Percentiles rank a stretch among this genome's conserved stretches.
phyloP scores from a whole-genome alignment of 192 early-diverging fungal genomes.

The Coemansia asiatica region DNA sequence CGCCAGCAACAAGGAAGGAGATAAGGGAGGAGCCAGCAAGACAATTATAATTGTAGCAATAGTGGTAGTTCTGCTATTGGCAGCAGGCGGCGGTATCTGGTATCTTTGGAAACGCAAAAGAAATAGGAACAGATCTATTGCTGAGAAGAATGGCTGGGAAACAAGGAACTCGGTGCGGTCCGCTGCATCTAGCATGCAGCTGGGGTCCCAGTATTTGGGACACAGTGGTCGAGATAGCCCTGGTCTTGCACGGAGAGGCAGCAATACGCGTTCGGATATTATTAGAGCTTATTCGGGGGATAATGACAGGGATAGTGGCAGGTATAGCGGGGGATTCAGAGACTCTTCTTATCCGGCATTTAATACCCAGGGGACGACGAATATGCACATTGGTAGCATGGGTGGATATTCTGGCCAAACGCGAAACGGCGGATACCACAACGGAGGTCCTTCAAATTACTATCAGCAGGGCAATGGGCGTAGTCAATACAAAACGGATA shows the following conservation, averaged over 20 bases:
- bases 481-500: neutral
- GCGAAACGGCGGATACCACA: neutral
- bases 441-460: neutral
- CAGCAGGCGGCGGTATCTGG: conserved; percentile 10
- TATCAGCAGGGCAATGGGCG: neutral
- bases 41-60: conserved; percentile 8
- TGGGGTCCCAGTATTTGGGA: too few species aligned
- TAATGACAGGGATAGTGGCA: neutral
- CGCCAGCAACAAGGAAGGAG: neutral
- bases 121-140: conserved; percentile 1
- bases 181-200: too few species aligned
- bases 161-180: too few species aligned
- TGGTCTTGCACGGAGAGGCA: neutral
- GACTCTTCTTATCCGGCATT: neutral
- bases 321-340: too few species aligned
- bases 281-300: neutral
- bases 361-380: neutral
- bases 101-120: conserved; percentile 11
- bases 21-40: neutral
- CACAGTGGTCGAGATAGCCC: neutral
- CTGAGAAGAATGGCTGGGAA: conserved; percentile 13
- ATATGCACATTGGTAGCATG: neutral
- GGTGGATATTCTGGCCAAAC: neutral
- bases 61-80: neutral
- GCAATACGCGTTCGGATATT: too few species aligned